These are phyloP conservation scores for Thermothielavioides terrestris DNA, from an alignment of 495 filamentous ascomycete genomes.

Conservation along the genomic window DNA sequence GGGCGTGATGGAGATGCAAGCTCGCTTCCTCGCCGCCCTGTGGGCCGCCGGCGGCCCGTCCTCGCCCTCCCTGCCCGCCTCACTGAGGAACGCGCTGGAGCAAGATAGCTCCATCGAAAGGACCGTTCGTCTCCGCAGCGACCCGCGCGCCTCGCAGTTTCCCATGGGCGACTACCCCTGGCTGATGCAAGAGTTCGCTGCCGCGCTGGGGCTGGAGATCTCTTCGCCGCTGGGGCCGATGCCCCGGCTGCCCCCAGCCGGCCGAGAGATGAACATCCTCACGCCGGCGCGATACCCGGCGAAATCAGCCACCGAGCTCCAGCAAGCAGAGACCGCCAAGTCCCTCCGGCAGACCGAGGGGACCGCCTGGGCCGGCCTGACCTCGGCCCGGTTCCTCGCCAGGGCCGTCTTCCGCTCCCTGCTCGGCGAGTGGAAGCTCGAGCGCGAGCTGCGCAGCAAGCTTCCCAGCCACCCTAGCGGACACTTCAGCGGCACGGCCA, in stretches of 20 bases:
- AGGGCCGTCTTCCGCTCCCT: slow-evolving; percentile 64
- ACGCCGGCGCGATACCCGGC: slow-evolving; percentile 37
- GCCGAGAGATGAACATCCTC: slow-evolving; percentile 36
- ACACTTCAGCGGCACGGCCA: slow-evolving; percentile 50
- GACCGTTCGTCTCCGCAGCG: slow-evolving; percentile 35
- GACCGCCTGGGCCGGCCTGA: slow-evolving; percentile 27
- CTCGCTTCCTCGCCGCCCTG: slow-evolving; percentile 49
- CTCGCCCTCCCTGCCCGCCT: slow-evolving; percentile 15
- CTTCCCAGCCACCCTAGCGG: slow-evolving; percentile 49
- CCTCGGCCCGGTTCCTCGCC: slow-evolving; percentile 40
- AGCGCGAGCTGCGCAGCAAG: slow-evolving; percentile 38
- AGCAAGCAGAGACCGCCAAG: slow-evolving; percentile 16
- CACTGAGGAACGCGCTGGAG: slow-evolving; percentile 22
- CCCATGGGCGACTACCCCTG: slow-evolving; percentile 77
- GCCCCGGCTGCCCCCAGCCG: slow-evolving; percentile 27
- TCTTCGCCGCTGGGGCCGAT: slow-evolving; percentile 15
- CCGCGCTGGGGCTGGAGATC: slow-evolving; percentile 40
- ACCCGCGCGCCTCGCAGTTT: slow-evolving; percentile 52
- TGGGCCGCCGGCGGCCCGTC: slow-evolving; percentile 28
- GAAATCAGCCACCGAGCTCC: slow-evolving; percentile 8
- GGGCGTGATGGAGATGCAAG: slow-evolving; percentile 83
- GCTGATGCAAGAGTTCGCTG: slow-evolving; percentile 62
- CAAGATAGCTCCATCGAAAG: slow-evolving; percentile 37
- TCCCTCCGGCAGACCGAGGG: slow-evolving; percentile 28
- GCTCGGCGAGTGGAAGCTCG: slow-evolving; percentile 62